Conservation (phyloP, 371 early-diverging fungal species). For the Mortierella sp. region DNA sequence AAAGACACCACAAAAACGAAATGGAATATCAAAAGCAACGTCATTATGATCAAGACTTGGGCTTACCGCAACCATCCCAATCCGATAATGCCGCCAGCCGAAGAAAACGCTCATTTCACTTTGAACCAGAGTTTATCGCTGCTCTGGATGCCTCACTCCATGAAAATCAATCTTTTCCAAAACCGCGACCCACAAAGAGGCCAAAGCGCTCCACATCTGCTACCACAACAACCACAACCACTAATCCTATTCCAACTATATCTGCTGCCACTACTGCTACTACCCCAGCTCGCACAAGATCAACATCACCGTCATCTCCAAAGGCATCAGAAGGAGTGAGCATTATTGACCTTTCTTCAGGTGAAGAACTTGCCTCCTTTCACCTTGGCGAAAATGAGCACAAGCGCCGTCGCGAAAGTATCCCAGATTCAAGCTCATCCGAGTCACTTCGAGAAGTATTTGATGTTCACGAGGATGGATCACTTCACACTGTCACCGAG, state of each 20-base stretch:
- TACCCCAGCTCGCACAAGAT: neutral
- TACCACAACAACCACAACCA: neutral
- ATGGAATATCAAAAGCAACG: slow-evolving; percentile 3
- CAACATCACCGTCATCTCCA: neutral
- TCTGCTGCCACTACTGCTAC: neutral
- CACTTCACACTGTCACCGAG: slow-evolving; percentile 37
- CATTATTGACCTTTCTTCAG: slow-evolving; percentile 47
- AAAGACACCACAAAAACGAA: neutral
- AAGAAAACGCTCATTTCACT: slow-evolving; percentile 25
- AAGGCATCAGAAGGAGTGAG: neutral
- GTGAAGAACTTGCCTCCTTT: slow-evolving; percentile 38
- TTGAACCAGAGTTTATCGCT: slow-evolving; percentile 35
- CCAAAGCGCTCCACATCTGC: neutral
- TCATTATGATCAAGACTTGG: slow-evolving; percentile 10
- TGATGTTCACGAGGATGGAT: slow-evolving; percentile 46
- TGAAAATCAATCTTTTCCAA: neutral
- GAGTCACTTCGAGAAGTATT: slow-evolving; percentile 43
- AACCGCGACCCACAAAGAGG: slow-evolving; percentile 18
- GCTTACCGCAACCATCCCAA: neutral
- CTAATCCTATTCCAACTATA: neutral
- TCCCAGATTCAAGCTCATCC: slow-evolving; percentile 5
- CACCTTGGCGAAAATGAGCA: slow-evolving; percentile 49
- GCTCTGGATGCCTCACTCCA: slow-evolving; percentile 29
- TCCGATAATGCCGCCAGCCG: neutral
- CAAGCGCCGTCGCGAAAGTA: slow-evolving; percentile 41